Base-by-base conservation (phyloP, 139 green algal species). In the Chlamydomonas eustigma region DNA sequence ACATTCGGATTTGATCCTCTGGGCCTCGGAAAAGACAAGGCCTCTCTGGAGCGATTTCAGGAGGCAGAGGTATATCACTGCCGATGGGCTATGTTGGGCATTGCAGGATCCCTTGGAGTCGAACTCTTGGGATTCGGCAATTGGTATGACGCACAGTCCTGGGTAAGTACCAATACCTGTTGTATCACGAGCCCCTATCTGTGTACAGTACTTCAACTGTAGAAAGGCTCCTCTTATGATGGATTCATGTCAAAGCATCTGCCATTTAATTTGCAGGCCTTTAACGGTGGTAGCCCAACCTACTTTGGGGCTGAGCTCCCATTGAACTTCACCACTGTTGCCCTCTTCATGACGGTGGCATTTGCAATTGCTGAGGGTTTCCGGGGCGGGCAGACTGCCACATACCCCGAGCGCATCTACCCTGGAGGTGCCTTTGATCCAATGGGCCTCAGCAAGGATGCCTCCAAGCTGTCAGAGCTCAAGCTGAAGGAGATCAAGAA, bases 401-500 rank as follows among this genome's bases (percentile, higher is more conserved):
- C 44, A 28, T 58, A 28, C 36, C 85, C 83, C 72, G 88, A 92
- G 85, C 78, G 88, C 71, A 88, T 89, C 69, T 96, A 96, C 90
- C 91, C 91, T 35, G 90, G 88, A 50, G 93, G 93, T 75, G 76
- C 87, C 50, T 98, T 98, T 76, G 90, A 98, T 90, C 93, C 93
- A 52, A 64, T 95, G 31, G 91, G 91, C 82, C 86, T 94, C 73
- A 80, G 84, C 83, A 96, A 97, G 87, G 85, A 85, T 90, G 86
- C 81, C 70, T 82, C 77, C 81, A 83, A 82, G 67, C 75, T 69
- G 12, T 76, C 85, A n/a, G 88, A 93, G 37, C 79, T 85, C 28
- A 95, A 97, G 88, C 78, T 94, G 25, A 94, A 95, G 89, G 93
- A 97, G 89, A 88, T 97, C 77, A 96, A 97, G 91, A 97, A 97